phyloP scores from a whole-genome alignment of 768 basidiomycete genomes.

The Chalciporus sphaerocephalus region DNA sequence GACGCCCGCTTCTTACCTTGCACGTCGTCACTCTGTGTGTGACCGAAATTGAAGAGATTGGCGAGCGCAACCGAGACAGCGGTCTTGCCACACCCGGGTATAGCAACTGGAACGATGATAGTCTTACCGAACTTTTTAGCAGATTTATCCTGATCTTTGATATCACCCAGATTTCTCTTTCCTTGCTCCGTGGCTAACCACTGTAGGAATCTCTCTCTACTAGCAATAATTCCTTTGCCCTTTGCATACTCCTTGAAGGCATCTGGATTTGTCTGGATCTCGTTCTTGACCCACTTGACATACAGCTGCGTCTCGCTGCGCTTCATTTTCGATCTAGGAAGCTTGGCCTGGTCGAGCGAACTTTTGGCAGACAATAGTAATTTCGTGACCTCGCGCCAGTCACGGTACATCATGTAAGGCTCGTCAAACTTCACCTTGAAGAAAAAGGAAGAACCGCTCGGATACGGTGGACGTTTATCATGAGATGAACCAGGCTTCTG shows the following conservation, averaged over 20 bases:
- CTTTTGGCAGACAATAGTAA: slow-evolving; percentile 47
- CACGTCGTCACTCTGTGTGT: slow-evolving; percentile 93
- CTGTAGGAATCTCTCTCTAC: slow-evolving; percentile 70
- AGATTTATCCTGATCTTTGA: slow-evolving; percentile 14
- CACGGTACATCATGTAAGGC: slow-evolving; percentile 97
- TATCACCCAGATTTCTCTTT: slow-evolving; percentile 29
- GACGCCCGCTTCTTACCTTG: slow-evolving; percentile 68
- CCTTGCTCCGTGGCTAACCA: slow-evolving; percentile 59
- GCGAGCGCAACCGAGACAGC: slow-evolving; percentile 75
- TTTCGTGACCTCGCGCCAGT: slow-evolving; percentile 94
- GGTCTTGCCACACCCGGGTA: slow-evolving; percentile 96
- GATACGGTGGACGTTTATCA: slow-evolving; percentile 56
- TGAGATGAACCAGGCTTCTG: slow-evolving; percentile 34
- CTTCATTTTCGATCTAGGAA: slow-evolving; percentile 66
- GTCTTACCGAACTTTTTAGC: slow-evolving; percentile 56
- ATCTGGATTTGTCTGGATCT: slow-evolving; percentile 58
- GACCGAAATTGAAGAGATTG: slow-evolving; percentile 79
- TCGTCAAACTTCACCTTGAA: slow-evolving; percentile 99
- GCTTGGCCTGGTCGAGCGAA: slow-evolving; percentile 29
- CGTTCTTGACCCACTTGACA: slow-evolving; percentile 74
- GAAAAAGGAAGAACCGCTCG: slow-evolving; percentile 83
- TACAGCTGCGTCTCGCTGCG: slow-evolving; percentile 77
- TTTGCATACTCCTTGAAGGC: slow-evolving; percentile 62
- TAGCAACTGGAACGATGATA: slow-evolving; percentile 83
- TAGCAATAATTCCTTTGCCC: slow-evolving; percentile 81